phyloP scores from a whole-genome alignment of 352 stramenopile genomes.

The Globisporangium recalcitrans region DNA sequence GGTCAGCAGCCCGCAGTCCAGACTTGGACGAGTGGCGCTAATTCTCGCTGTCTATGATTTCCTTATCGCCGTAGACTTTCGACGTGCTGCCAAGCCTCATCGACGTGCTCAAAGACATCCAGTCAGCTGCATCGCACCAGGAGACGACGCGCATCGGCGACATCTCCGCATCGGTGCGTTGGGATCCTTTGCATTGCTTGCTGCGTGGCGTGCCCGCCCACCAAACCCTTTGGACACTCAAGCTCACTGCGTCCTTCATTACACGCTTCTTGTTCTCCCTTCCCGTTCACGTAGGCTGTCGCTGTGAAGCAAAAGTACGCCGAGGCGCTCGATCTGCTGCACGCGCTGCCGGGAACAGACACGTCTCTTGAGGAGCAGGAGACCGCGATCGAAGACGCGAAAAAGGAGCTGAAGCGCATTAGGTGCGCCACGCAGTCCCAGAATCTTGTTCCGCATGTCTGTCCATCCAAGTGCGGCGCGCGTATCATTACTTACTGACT shows the following conservation, averaged over 20 bases:
- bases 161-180: slow-evolving; percentile 64
- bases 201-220: neutral
- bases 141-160: slow-evolving; percentile 77
- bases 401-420: slow-evolving; percentile 69
- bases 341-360: slow-evolving; percentile 66
- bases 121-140: slow-evolving; percentile 65
- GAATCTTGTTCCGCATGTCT: neutral
- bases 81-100: slow-evolving; percentile 80
- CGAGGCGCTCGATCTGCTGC: slow-evolving; percentile 59
- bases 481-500: neutral
- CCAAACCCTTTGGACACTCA: neutral
- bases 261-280: neutral
- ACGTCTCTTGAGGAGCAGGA: slow-evolving; percentile 79
- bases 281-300: slow-evolving; percentile 38
- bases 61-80: slow-evolving; percentile 38
- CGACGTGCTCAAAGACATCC: slow-evolving; percentile 81
- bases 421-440: slow-evolving; percentile 32
- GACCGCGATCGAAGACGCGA: slow-evolving; percentile 56
- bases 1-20: neutral
- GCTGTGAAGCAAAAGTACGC: slow-evolving; percentile 75
- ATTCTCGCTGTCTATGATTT: neutral
- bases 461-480: too few relatives aligned
- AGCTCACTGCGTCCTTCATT: neutral
- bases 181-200: neutral
- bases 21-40: neutral